Conservation (phyloP, 2,329 filamentous ascomycete species). For the Verticillium dahliae region DNA sequence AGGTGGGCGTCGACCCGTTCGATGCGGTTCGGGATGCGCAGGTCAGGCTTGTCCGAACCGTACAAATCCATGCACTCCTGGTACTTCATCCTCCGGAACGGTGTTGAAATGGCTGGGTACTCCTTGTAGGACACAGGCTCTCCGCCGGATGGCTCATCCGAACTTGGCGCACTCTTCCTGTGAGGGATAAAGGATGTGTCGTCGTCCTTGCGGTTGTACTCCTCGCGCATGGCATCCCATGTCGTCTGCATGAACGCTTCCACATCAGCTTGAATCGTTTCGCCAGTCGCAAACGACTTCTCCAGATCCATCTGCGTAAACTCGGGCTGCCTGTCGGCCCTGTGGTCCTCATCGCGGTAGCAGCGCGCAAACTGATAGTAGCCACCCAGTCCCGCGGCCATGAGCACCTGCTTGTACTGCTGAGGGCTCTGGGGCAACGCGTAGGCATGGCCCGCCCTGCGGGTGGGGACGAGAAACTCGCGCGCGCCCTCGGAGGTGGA, state of each 20-base stretch:
- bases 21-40: slow-evolving; percentile 70
- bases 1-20: slow-evolving; percentile 57
- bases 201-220: slow-evolving; percentile 24
- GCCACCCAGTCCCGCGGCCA: slow-evolving; percentile 75
- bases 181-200: slow-evolving; percentile 21
- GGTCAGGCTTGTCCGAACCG: slow-evolving; percentile 88
- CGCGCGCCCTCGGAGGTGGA: slow-evolving; percentile 93
- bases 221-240: slow-evolving; percentile 41
- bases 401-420: slow-evolving; percentile 97
- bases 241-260: slow-evolving; percentile 48
- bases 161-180: slow-evolving; percentile 9
- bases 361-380: slow-evolving; percentile 95
- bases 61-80: slow-evolving; percentile 70
- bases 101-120: slow-evolving; percentile 17
- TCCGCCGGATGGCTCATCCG: slow-evolving; percentile 3
- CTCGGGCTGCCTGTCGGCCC: slow-evolving; percentile 90
- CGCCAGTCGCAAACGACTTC: slow-evolving; percentile 74
- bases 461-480: slow-evolving; percentile 88
- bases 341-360: slow-evolving; percentile 89
- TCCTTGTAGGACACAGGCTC: slow-evolving; percentile 3
- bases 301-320: slow-evolving; percentile 97
- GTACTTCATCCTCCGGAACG: slow-evolving; percentile 62
- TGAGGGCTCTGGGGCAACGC: slow-evolving; percentile 94
- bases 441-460: slow-evolving; percentile 70
- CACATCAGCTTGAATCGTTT: slow-evolving; percentile 57